Conservation (phyloP, 1,139 yeast species). For the Trichomonascaceae sp. region DNA sequence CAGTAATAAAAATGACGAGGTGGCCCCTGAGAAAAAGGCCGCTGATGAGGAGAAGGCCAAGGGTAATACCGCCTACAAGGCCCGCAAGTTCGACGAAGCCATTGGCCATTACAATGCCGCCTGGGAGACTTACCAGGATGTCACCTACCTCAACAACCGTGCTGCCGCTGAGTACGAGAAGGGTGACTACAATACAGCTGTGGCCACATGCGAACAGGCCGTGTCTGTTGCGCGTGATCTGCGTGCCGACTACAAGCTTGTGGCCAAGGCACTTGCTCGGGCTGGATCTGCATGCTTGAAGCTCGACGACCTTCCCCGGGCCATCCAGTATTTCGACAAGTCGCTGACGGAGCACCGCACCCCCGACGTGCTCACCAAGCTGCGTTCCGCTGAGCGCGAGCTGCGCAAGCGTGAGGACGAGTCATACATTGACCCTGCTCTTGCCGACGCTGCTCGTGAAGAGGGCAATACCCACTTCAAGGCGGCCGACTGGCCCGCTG, state of each 20-base stretch:
- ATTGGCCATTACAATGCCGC: constrained; percentile 77
- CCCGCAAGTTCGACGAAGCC: constrained; percentile 85
- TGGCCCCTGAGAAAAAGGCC: constrained; percentile 28
- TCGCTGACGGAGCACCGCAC: constrained; percentile 96
- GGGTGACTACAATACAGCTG: constrained; percentile 79
- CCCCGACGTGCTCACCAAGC: constrained; percentile 80
- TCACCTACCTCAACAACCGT: constrained; percentile 88
- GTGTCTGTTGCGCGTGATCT: constrained; percentile 79
- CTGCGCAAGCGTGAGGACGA: constrained; percentile 65
- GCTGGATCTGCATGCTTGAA: constrained; percentile 75
- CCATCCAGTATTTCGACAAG: constrained; percentile 72
- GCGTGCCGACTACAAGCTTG: constrained; percentile 82
- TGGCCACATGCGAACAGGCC: constrained; percentile 68
- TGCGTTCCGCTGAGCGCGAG: constrained; percentile 79
- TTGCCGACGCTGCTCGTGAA: constrained; percentile 91
- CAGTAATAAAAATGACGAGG: constrained; percentile 28
- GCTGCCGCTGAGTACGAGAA: constrained; percentile 97
- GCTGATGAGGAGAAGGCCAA: constrained; percentile 77
- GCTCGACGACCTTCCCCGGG: constrained; percentile 55
- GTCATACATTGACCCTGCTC: constrained; percentile 73
- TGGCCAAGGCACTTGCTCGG: constrained; percentile 90
- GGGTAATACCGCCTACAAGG: constrained; percentile 80
- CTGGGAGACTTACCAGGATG: constrained; percentile 69
- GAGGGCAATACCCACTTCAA: constrained; percentile 83
- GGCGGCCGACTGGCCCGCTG: constrained; percentile 92